Evolutionary conservation across 768 basidiomycete species (phyloP).

Genomic region (Agrocybe praecox): DNA sequence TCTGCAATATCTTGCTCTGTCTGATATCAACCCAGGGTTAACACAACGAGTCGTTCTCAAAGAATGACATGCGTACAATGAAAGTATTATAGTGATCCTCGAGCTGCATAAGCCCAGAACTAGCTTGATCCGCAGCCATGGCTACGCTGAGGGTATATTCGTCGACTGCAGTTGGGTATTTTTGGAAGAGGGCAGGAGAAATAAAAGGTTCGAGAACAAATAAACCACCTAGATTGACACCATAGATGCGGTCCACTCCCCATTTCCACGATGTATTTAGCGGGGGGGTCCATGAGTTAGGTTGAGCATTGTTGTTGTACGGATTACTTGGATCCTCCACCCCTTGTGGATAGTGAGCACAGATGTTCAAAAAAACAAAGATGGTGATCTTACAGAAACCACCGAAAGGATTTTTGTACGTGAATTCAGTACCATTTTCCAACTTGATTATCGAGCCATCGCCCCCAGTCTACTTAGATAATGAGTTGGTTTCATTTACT

Average conservation of each 20-base stretch:
- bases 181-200: constrained; percentile 60
- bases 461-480: constrained; percentile 44
- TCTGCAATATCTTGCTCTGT: constrained; percentile 86
- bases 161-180: constrained; percentile 56
- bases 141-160: constrained; percentile 70
- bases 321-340: constrained; percentile 62
- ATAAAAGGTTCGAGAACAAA: constrained; percentile 81
- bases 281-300: constrained; percentile 75
- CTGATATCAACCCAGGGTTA: constrained; percentile 32
- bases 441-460: constrained; percentile 62
- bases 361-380: background rate
- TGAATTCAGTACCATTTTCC: constrained; percentile 67
- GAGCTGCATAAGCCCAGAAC: constrained; percentile 60
- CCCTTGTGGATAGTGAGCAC: constrained; percentile 37
- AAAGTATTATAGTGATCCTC: constrained; percentile 81
- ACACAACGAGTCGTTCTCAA: background rate
- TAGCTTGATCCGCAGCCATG: constrained; percentile 62
- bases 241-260: constrained; percentile 57
- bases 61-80: constrained; percentile 52
- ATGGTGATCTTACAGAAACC: constrained; percentile 51
- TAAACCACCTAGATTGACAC: constrained; percentile 75
- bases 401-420: constrained; percentile 72
- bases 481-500: background rate
- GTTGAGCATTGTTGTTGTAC: constrained; percentile 65
- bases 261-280: constrained; percentile 71